Percentiles rank a stretch among this genome's conserved stretches.
These are phyloP conservation scores for Lepraria neglecta DNA, from an alignment of 495 filamentous ascomycete species.

Conservation along the genomic window DNA sequence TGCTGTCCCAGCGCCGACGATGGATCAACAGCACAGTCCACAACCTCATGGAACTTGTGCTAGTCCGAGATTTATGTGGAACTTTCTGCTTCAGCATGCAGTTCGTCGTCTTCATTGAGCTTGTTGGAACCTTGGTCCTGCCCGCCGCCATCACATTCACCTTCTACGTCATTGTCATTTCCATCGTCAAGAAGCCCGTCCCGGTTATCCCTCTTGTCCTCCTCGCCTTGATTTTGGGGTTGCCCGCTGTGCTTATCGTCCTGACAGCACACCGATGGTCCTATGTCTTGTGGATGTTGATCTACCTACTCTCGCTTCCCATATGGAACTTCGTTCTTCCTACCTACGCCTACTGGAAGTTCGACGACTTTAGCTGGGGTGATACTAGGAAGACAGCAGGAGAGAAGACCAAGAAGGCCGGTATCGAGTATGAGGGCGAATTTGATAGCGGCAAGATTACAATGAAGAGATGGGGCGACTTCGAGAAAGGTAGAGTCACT, in stretches of 20 bases:
- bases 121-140: slow-evolving; percentile 88
- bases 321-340: slow-evolving; percentile 98
- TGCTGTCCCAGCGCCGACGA: slow-evolving; percentile 87
- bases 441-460: slow-evolving; percentile 98
- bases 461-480: slow-evolving; percentile 97
- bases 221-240: slow-evolving; percentile 83
- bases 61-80: slow-evolving; percentile 93
- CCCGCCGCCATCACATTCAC: slow-evolving; percentile 96
- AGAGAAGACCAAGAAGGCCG: slow-evolving; percentile 71
- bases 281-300: slow-evolving; percentile 94
- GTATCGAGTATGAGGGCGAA: slow-evolving; percentile 83
- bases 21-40: slow-evolving; percentile 99
- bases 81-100: slow-evolving; percentile 99
- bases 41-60: slow-evolving; percentile 94
- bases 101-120: slow-evolving; percentile 93
- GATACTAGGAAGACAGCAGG: slow-evolving; percentile 94
- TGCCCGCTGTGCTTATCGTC: slow-evolving; percentile 88
- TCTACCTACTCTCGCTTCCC: slow-evolving; percentile 88
- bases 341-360: slow-evolving; percentile 97
- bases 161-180: slow-evolving; percentile 86
- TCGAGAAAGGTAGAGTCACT: slow-evolving; percentile 63
- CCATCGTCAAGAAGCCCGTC: slow-evolving; percentile 74
- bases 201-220: slow-evolving; percentile 90
- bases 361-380: slow-evolving; percentile 99
- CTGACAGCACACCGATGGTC: slow-evolving; percentile 91